Base-by-base conservation (phyloP, 176 grass and related monocot species). In the Miscanthus lutarioriparius region DNA sequence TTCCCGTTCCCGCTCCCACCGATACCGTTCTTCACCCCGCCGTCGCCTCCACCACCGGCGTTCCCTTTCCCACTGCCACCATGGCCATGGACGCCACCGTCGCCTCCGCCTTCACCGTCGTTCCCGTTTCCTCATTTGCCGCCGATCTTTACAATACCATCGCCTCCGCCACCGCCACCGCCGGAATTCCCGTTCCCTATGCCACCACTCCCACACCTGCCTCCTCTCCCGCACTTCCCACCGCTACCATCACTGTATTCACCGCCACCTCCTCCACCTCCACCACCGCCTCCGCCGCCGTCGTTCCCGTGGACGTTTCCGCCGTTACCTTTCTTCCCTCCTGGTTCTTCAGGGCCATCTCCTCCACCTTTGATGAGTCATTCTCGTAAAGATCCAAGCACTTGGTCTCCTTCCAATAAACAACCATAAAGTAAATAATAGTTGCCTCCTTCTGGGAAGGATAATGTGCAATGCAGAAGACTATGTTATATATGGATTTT, bases 241-340 rank as follows among this genome's bases (percentile, higher is more conserved):
- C 91, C 88, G 19, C 30, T 84, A 0, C 82, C 85, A 1, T 83
- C 85, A 1, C 3, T 80, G 4, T 84, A 78, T 19, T 74, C 90
- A 22, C 39, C 87, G 0, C 92, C 90, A 0, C 85, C 90, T 7
- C 90, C 90, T 0, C 81, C 82, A 5, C 78, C 66, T 0, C 83
- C 83, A 16, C 88, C 78, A 0, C 88, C 83, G 1, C 88, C 88
- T 13, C 67, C 88, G 3, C 79, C 88, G 12, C 87, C 92, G 6
- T 69, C 66, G 1, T 87, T 89, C 26, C 81, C 75, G 41, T 95
- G 89, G 54, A 82, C 87, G 7, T 96, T 96, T 72, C 94, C 91
- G 14, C 91, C 91, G 17, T 75, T 91, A 1, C 88, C 88, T 5
- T 86, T 90, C 41, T 69, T 87, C 78, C 85, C 78, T 74, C 89